phyloP scores from a whole-genome alignment of 306 rosid genomes.

The Cicer chorassanicum region DNA sequence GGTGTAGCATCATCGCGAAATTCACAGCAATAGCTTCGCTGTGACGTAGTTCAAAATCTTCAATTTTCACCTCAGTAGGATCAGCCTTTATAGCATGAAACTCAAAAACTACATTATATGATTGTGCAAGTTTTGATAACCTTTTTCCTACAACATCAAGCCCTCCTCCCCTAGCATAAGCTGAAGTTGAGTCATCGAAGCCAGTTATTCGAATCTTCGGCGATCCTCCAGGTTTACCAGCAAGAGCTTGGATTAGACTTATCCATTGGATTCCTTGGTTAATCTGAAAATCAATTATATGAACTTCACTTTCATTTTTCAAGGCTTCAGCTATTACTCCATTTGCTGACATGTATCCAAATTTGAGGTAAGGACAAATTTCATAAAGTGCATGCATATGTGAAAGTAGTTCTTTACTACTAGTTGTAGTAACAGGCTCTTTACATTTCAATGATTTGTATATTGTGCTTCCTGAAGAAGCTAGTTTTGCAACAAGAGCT shows the following conservation, averaged over 20 bases:
- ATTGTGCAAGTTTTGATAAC: conserved; percentile 62
- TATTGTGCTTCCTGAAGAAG: conserved; percentile 85
- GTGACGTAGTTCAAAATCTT: conserved; percentile 61
- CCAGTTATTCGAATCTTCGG: conserved; percentile 78
- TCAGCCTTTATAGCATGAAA: conserved; percentile 58
- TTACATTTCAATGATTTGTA: conserved; percentile 77
- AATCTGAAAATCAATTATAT: conserved; percentile 90
- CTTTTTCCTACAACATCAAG: conserved; percentile 70
- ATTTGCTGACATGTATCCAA: conserved; percentile 89
- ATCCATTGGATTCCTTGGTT: conserved; percentile 89
- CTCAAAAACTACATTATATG: conserved; percentile 71
- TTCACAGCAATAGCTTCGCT: conserved; percentile 84
- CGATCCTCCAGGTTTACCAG: conserved; percentile 75
- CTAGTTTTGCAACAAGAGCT: conserved; percentile 82
- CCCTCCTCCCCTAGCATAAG: conserved; percentile 84
- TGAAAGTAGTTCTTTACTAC: conserved; percentile 69
- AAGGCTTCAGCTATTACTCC: conserved; percentile 91
- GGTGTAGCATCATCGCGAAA: conserved; percentile 80
- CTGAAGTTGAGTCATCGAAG: conserved; percentile 74
- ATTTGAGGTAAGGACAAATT: conserved; percentile 82
- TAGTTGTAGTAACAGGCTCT: conserved; percentile 56
- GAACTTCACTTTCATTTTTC: conserved; percentile 68
- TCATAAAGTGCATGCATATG: conserved; percentile 84
- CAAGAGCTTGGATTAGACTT: conserved; percentile 76
- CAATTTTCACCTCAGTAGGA: conserved; percentile 59